A percentile compares a stretch with the other conserved stretches of the same genome.
Conservation (phyloP, 306 rosid genomes). For the Dryas drummondii region DNA sequence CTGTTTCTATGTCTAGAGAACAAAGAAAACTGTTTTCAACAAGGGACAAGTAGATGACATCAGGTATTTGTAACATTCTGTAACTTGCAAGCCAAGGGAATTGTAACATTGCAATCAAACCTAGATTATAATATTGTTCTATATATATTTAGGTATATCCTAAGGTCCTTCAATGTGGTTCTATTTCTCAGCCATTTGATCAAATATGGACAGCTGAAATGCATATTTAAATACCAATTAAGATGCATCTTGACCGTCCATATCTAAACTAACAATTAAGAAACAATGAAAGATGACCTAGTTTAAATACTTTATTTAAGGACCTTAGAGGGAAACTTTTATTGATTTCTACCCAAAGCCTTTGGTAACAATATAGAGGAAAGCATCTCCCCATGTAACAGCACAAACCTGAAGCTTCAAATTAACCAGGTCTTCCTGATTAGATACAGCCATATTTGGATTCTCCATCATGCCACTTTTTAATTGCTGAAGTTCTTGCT, state of each 20-base stretch:
- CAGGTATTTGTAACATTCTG: not conserved
- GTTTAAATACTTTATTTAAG: not conserved
- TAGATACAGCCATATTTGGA: conserved; percentile 36
- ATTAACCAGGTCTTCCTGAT: conserved; percentile 55
- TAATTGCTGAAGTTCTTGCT: conserved; percentile 57
- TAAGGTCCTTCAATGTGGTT: not conserved
- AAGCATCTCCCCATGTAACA: not conserved
- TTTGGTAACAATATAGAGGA: not conserved
- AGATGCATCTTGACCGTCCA: not conserved
- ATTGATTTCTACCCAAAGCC: not conserved
- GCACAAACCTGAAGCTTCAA: conserved; percentile 60
- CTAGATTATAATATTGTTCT: not conserved
- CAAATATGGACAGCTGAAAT: conserved; percentile 1
- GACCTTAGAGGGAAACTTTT: not conserved
- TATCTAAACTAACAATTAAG: not conserved
- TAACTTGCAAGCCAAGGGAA: not conserved
- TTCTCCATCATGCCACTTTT: conserved; percentile 48
- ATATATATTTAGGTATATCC: not conserved
- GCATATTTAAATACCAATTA: not conserved
- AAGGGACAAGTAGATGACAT: not conserved
- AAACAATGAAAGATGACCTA: not conserved
- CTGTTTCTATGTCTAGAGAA: not conserved
- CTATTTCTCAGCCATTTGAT: not conserved
- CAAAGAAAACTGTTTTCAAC: not conserved
- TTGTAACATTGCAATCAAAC: not conserved